A percentile compares a stretch with the other conserved stretches of the same genome.
These are phyloP conservation scores for Serendipita sp. DNA, from an alignment of 768 basidiomycete genomes.

Conservation along the genomic window DNA sequence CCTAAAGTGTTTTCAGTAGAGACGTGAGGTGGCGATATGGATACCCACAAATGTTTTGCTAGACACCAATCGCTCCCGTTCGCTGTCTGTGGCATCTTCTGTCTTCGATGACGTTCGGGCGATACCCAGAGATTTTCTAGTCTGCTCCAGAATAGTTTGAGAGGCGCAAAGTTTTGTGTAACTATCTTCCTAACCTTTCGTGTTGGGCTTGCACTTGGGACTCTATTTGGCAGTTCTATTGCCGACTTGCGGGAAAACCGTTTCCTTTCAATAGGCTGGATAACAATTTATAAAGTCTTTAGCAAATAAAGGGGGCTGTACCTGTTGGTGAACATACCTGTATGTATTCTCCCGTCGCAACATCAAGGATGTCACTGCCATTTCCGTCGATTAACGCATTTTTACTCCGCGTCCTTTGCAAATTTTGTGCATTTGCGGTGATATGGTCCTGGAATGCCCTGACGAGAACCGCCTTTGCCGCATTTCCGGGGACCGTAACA, in stretches of 20 bases:
- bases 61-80: neutral
- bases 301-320: neutral
- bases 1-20: neutral
- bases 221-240: neutral
- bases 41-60: neutral
- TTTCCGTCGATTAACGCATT: constrained; percentile 56
- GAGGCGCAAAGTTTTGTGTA: neutral
- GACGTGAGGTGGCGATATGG: neutral
- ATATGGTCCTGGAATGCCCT: constrained; percentile 66
- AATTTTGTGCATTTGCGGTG: constrained; percentile 36
- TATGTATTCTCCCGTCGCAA: constrained; percentile 54
- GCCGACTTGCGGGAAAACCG: neutral
- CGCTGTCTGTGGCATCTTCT: neutral
- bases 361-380: constrained; percentile 69
- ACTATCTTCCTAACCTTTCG: neutral
- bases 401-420: constrained; percentile 48
- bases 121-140: neutral
- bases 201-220: constrained; percentile 1
- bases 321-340: neutral
- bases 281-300: neutral
- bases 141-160: neutral
- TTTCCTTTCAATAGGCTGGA: neutral
- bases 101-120: neutral
- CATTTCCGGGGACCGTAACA: constrained; percentile 52
- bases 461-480: constrained; percentile 62